phyloP scores from a whole-genome alignment of 2,329 filamentous ascomycete genomes.

The Ploettnerulaceae sp. region DNA sequence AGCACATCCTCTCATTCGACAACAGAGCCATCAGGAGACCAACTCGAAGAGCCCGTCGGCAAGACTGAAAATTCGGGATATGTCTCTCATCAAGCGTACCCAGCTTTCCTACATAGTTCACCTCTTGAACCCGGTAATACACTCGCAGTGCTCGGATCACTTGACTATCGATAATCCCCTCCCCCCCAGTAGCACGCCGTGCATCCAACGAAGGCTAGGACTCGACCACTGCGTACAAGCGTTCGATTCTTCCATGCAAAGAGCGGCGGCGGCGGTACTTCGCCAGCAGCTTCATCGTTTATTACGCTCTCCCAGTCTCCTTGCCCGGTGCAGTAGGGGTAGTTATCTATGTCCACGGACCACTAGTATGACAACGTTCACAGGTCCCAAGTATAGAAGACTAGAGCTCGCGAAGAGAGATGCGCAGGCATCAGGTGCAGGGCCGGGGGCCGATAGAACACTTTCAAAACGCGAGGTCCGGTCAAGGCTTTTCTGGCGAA shows the following conservation, averaged over 20 bases:
- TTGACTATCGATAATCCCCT: constrained; percentile 14
- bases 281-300: background rate
- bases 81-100: constrained; percentile 6
- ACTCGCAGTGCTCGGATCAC: constrained; percentile 5
- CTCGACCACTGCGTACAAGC: constrained; percentile 6
- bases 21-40: constrained; percentile 2
- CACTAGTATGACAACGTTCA: constrained; percentile 14
- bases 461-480: background rate
- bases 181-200: constrained; percentile 17
- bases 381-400: constrained; percentile 10
- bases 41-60: constrained; percentile 5
- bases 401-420: constrained; percentile 11
- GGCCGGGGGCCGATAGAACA: constrained; percentile 2
- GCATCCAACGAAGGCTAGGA: constrained; percentile 19
- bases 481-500: background rate
- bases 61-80: constrained; percentile 7
- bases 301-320: constrained; percentile 12
- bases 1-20: constrained; percentile 7
- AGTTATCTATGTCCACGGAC: constrained; percentile 16
- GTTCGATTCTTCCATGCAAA: constrained; percentile 17
- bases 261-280: no score
- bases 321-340: constrained; percentile 7
- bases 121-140: constrained; percentile 3
- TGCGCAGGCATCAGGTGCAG: constrained; percentile 7
- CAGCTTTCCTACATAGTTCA: constrained; percentile 7